A percentile compares a stretch with the other conserved stretches of the same genome.
Evolutionary conservation across 257 asterid species (phyloP).

Genomic region (Phtheirospermum japonicum): DNA sequence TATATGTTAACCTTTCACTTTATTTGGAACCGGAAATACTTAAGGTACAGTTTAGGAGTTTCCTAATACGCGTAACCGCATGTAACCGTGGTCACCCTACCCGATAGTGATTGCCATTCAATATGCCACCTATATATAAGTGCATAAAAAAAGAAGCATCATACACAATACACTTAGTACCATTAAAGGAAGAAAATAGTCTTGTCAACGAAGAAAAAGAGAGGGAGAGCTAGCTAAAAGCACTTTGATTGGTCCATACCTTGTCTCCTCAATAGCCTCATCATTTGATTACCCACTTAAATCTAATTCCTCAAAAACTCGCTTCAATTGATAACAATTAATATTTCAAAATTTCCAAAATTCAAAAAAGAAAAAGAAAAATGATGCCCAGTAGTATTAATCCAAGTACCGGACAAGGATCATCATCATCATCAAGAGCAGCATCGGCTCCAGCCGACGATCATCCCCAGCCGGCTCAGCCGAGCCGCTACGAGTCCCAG

Average conservation of each 20-base stretch:
- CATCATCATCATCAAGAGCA: slow-evolving; percentile 44
- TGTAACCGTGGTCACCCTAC: too few relatives aligned
- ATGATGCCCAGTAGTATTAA: slow-evolving; percentile 53
- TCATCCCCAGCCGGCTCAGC: slow-evolving; percentile 39
- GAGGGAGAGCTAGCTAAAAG: slow-evolving; percentile 10
- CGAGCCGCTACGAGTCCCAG: slow-evolving; percentile 81
- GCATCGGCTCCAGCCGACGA: slow-evolving; percentile 1
- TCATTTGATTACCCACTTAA: slow-evolving; percentile 29
- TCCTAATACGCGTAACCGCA: too few relatives aligned
- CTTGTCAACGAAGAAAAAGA: too few relatives aligned
- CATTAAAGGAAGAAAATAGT: too few relatives aligned
- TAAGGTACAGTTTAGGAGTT: too few relatives aligned
- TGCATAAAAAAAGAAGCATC: too few relatives aligned
- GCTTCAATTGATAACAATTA: too few relatives aligned
- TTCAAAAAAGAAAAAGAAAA: background rate
- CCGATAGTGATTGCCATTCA: slow-evolving; percentile 43
- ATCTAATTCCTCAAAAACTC: slow-evolving; percentile 20
- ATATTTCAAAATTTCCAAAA: too few relatives aligned
- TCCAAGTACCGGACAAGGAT: slow-evolving; percentile 46
- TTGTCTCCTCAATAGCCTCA: too few relatives aligned
- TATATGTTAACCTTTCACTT: too few relatives aligned
- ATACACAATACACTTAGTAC: too few relatives aligned
- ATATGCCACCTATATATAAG: background rate
- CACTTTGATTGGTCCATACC: slow-evolving; percentile 59
- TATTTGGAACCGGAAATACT: too few relatives aligned